These are phyloP conservation scores for Amphibolis antarctica DNA, from an alignment of 106 monocot species.

Conservation along the genomic window DNA sequence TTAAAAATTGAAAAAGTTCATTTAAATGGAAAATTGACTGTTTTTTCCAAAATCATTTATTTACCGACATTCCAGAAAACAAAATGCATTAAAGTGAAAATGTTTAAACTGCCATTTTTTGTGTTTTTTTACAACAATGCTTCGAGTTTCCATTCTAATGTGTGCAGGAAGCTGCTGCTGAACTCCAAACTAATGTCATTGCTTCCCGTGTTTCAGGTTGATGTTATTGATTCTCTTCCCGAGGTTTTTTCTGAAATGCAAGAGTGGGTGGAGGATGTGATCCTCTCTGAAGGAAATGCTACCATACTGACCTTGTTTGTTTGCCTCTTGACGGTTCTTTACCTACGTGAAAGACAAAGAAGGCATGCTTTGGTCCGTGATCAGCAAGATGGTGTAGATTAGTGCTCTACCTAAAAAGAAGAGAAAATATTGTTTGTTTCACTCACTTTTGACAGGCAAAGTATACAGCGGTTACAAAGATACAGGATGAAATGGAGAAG, in stretches of 20 bases:
- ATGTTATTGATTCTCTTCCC: constrained; percentile 72
- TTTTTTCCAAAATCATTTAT: too few species aligned
- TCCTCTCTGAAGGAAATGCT: constrained; percentile 77
- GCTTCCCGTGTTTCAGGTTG: constrained; percentile 31
- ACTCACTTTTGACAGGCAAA: not conserved
- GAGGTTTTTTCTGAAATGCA: constrained; percentile 47
- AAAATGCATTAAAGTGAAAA: too few species aligned
- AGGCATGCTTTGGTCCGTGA: constrained; percentile 32
- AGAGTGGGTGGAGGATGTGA: constrained; percentile 76
- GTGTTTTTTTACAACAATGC: too few species aligned
- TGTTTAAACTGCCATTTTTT: too few species aligned
- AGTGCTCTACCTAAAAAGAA: not conserved
- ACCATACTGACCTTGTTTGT: constrained; percentile 73
- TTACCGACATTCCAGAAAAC: too few species aligned
- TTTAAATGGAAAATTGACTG: too few species aligned
- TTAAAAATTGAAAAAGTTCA: too few species aligned
- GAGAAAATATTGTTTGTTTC: not conserved
- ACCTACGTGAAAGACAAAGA: constrained; percentile 78
- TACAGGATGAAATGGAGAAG: too few species aligned
- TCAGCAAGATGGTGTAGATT: constrained; percentile 6
- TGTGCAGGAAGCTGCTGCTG: not conserved
- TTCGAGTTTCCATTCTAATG: not conserved
- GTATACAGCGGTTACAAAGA: too few species aligned
- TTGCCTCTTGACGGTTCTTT: constrained; percentile 80
- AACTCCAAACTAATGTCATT: not conserved